Conservation (phyloP, 495 filamentous ascomycete species). For the Lophiostoma macrostomum region DNA sequence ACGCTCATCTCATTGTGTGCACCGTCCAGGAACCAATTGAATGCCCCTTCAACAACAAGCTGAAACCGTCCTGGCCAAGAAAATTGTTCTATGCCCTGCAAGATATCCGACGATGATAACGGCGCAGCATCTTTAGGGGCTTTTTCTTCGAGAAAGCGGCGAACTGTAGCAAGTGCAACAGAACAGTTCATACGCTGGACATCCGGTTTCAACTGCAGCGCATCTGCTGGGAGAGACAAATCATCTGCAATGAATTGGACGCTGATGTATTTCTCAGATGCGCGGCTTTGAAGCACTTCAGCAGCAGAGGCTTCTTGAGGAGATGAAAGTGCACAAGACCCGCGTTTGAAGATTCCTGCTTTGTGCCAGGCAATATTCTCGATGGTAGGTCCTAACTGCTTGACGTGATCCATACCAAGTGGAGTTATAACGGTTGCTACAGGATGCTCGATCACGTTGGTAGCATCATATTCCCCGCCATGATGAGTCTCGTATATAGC, state of each 20-base stretch:
- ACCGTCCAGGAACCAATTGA: slow-evolving; percentile 49
- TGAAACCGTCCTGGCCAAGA: slow-evolving; percentile 49
- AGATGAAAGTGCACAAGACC: slow-evolving; percentile 20
- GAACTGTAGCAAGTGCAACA: slow-evolving; percentile 38
- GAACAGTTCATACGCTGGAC: slow-evolving; percentile 47
- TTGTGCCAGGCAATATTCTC: slow-evolving; percentile 39
- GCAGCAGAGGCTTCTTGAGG: slow-evolving; percentile 6
- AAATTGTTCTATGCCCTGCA: slow-evolving; percentile 41
- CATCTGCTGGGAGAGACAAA: slow-evolving; percentile 31
- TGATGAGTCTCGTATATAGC: slow-evolving; percentile 29
- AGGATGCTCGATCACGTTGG: slow-evolving; percentile 31
- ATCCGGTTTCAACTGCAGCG: slow-evolving; percentile 33
- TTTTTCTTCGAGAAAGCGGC: slow-evolving; percentile 2
- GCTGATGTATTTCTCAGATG: slow-evolving; percentile 15
- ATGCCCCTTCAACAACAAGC: slow-evolving; percentile 34
- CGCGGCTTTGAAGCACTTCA: slow-evolving; percentile 16
- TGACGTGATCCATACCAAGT: slow-evolving; percentile 34
- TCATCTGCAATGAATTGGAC: slow-evolving; percentile 20
- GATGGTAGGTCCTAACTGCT: slow-evolving; percentile 26
- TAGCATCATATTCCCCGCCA: slow-evolving; percentile 36
- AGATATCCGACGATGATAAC: slow-evolving; percentile 30
- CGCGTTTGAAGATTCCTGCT: slow-evolving; percentile 35
- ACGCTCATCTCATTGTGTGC: slow-evolving; percentile 52
- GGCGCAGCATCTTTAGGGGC: background rate
- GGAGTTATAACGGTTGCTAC: slow-evolving; percentile 31